phyloP scores from a whole-genome alignment of 2,329 filamentous ascomycete species.

The Cladosporium sp. region DNA sequence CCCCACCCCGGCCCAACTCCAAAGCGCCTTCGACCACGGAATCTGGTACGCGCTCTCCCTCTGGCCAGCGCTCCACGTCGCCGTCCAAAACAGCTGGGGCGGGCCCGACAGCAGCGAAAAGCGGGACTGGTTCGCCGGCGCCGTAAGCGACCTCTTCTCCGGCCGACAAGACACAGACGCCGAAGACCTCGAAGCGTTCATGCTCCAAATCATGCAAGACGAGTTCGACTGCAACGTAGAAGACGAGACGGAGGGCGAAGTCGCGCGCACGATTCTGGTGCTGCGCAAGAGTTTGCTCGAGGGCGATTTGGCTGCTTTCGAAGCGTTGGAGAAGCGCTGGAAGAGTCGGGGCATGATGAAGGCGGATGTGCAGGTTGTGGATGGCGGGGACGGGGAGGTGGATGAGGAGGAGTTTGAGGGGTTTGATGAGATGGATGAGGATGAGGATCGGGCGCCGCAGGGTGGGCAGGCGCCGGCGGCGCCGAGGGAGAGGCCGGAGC shows the following conservation, averaged over 20 bases:
- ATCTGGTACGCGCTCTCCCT: conserved; percentile 79
- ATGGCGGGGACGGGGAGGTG: conserved; percentile 58
- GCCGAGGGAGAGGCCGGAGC: conserved; percentile 58
- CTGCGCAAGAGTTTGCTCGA: conserved; percentile 60
- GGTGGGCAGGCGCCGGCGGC: conserved; percentile 44
- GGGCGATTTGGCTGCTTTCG: conserved; percentile 77
- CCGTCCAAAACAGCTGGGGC: conserved; percentile 83
- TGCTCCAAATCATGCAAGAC: conserved; percentile 88
- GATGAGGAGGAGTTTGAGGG: conserved; percentile 50
- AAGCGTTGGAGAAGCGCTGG: conserved; percentile 65
- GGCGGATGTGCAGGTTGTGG: conserved; percentile 46
- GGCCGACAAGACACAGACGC: conserved; percentile 60
- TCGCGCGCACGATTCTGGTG: conserved; percentile 68
- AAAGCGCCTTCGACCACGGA: conserved; percentile 64
- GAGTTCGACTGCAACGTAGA: conserved; percentile 93
- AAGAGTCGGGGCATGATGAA: conserved; percentile 64
- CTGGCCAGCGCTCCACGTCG: conserved; percentile 83
- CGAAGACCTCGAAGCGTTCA: conserved; percentile 75
- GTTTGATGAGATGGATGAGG: conserved; percentile 49
- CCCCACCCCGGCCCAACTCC: conserved; percentile 25
- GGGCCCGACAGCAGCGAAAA: conserved; percentile 79
- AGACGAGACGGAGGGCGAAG: conserved; percentile 73
- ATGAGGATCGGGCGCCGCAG: conserved; percentile 55
- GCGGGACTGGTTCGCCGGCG: conserved; percentile 92
- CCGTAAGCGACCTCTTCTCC: conserved; percentile 72